Conservation (phyloP, 106 monocot species). For the Posidonia australis region DNA sequence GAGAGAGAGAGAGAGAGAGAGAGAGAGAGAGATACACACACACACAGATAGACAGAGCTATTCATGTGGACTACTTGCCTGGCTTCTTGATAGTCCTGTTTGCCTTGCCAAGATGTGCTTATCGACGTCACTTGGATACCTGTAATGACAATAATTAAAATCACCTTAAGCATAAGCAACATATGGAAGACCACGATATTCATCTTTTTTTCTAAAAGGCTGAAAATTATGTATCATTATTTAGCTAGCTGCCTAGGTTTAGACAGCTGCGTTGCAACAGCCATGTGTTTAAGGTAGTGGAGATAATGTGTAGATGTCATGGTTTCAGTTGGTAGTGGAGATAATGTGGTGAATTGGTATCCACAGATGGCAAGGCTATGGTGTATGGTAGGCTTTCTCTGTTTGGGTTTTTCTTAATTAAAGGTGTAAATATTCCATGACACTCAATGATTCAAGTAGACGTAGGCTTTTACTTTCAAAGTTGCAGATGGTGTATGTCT, state of each 20-base stretch:
- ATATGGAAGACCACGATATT: neutral
- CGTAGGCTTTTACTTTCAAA: too few species aligned
- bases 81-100: slow-evolving; percentile 83
- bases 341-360: neutral
- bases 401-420: neutral
- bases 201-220: neutral
- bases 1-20: too few species aligned
- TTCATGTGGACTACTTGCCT: slow-evolving; percentile 23
- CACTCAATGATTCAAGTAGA: too few species aligned
- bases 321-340: neutral
- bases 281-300: too few species aligned
- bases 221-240: too few species aligned
- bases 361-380: neutral
- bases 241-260: neutral
- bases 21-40: neutral
- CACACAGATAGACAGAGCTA: too few species aligned
- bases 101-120: slow-evolving; percentile 73
- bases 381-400: neutral
- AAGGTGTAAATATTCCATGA: too few species aligned
- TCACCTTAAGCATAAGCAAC: too few species aligned
- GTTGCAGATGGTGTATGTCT: neutral
- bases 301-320: neutral
- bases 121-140: slow-evolving; percentile 76
- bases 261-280: neutral
- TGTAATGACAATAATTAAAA: slow-evolving; percentile 4